Evolutionary conservation across 2,329 filamentous ascomycete genomes (phyloP), one percentile per base, ranked within the genome.

Genomic region (Clarireedia homoeocarpa): DNA sequence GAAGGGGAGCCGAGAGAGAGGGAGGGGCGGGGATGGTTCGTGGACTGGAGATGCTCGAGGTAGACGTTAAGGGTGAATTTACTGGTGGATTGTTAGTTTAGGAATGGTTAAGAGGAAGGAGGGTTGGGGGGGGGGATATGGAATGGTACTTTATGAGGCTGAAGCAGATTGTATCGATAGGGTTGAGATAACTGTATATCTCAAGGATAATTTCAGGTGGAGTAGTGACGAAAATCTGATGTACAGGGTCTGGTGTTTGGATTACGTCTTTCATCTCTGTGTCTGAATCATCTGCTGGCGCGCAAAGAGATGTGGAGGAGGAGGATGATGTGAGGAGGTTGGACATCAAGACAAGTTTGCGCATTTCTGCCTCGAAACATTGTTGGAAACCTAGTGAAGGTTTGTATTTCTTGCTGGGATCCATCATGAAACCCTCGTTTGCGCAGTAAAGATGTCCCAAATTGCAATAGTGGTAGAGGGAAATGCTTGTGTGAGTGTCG

Each of bases 121-220:
- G 10, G 10, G 40, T 6, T 42, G 42, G 20, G 7, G 9, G 17
- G 23, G 24, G 12, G 12, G 30, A 47, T 20, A 20, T 20, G 2
- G 36, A 7, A 17, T 58, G 58, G 34, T 60, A 65, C 63, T 59
- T 62, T 6, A 55, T 54, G 9, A 64, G 49, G 46, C 58, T 58
- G 27, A 66, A 53, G 39, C 62, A 63, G 3, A 58, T 49, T 3
- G 51, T 48, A 57, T 63, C 62, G 12, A 66, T 59, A 7, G 60
- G 60, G 42, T 65, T 58, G 7, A 66, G 49, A 15, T 55, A 30
- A 4, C 26, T 36, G 10, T 62, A 60, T 20, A 66, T 63, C n/a
- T 53, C 55, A 4, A 60, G 30, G 17, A 62, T 59, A 15, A 66
- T 57, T 42, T 64, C 60, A 7, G 55, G 57, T 5, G 60, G 60